A percentile compares a stretch with the other conserved stretches of the same genome.
These are phyloP conservation scores for Penicillium lagena DNA, from an alignment of 495 filamentous ascomycete species.

Conservation along the genomic window DNA sequence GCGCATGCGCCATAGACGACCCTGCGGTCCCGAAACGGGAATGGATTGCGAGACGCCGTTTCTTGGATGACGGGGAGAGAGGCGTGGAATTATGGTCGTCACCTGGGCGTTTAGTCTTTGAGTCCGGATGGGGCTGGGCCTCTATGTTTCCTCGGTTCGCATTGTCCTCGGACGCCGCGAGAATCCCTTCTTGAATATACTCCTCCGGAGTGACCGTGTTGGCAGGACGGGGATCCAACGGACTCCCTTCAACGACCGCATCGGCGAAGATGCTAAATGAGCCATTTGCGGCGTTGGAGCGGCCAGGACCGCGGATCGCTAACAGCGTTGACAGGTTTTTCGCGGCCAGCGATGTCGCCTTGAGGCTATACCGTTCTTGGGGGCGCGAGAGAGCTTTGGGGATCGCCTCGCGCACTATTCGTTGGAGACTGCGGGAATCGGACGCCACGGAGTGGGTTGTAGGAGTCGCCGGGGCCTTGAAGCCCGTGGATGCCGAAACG, in stretches of 20 bases:
- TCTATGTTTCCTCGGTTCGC: slow-evolving; percentile 13
- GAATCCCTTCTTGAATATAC: slow-evolving; percentile 16
- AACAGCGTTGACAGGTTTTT: slow-evolving; percentile 62
- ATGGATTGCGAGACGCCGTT: slow-evolving; percentile 50
- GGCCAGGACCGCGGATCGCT: slow-evolving; percentile 55
- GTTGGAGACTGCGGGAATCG: slow-evolving; percentile 58
- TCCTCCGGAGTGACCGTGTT: slow-evolving; percentile 37
- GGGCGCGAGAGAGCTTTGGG: slow-evolving; percentile 70
- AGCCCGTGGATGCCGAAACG: slow-evolving; percentile 33
- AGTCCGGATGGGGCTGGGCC: slow-evolving; percentile 21
- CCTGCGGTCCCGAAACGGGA: slow-evolving; percentile 39
- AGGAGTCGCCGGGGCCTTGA: slow-evolving; percentile 14
- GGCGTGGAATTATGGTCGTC: slow-evolving; percentile 31
- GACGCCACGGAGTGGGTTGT: slow-evolving; percentile 25
- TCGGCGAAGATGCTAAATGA: slow-evolving; percentile 76
- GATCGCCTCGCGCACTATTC: slow-evolving; percentile 65
- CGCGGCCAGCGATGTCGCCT: slow-evolving; percentile 58
- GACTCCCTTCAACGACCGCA: slow-evolving; percentile 49
- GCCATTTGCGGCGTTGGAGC: slow-evolving; percentile 61
- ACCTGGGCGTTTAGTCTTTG: slow-evolving; percentile 1
- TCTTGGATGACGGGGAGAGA: slow-evolving; percentile 55
- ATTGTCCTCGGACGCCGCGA: slow-evolving; percentile 11
- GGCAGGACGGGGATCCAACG: slow-evolving; percentile 45
- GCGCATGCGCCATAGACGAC: slow-evolving; percentile 17
- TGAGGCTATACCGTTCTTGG: slow-evolving; percentile 59